Conservation (phyloP, 352 stramenopile species). For the Phytophthora syringae region DNA sequence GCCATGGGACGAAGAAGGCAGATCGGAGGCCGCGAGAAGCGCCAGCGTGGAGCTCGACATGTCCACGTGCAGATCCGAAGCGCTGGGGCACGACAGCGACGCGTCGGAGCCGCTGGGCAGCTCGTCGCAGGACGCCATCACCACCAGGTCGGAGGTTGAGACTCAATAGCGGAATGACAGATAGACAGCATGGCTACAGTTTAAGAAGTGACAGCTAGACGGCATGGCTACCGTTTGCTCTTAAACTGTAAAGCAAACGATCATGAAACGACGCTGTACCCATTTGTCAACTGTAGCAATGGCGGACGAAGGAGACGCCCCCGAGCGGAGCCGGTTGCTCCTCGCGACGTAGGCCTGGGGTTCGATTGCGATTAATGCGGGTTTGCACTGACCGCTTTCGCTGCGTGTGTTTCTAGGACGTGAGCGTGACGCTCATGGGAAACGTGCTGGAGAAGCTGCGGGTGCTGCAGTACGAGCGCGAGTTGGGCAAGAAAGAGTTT, state of each 20-base stretch:
- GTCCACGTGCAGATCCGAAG: conserved; percentile 30
- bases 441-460: conserved; percentile 87
- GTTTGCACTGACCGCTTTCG: background rate
- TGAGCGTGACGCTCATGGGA: conserved; percentile 82
- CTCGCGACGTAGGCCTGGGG: conserved; percentile 23
- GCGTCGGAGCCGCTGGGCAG: conserved; percentile 19
- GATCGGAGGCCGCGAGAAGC: conserved; percentile 24
- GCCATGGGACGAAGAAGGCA: conserved; percentile 28
- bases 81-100: conserved; percentile 6
- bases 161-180: too few species aligned
- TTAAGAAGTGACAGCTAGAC: conserved; percentile 3
- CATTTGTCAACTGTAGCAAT: conserved; percentile 18
- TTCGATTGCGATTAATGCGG: background rate
- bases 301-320: conserved; percentile 27
- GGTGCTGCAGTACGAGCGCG: conserved; percentile 79
- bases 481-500: conserved; percentile 86
- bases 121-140: conserved; percentile 31
- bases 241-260: conserved; percentile 11
- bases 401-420: conserved; percentile 57
- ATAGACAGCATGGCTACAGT: conserved; percentile 19
- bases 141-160: too few species aligned
- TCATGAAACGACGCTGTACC: conserved; percentile 37
- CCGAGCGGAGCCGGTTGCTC: conserved; percentile 15
- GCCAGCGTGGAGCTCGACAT: conserved; percentile 25
- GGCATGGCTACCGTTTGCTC: conserved; percentile 17